Evolutionary conservation across 768 basidiomycete genomes (phyloP).

Genomic region (Sarcodon aspratus): DNA sequence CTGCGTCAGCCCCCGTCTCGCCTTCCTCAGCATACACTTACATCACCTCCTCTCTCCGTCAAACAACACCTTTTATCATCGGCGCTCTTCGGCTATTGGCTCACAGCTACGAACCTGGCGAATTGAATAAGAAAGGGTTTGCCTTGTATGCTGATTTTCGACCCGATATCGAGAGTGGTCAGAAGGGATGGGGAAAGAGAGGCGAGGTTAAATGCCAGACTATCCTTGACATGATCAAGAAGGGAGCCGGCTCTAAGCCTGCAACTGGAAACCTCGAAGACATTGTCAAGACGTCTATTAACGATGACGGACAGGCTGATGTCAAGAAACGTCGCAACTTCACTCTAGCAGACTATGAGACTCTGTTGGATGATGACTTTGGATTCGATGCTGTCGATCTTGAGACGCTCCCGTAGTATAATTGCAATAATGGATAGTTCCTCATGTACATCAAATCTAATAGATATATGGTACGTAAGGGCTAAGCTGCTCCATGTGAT

Average conservation of each 20-base stretch:
- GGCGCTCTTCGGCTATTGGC: slow-evolving; percentile 69
- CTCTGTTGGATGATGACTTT: slow-evolving; percentile 32
- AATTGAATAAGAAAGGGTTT: slow-evolving; percentile 61
- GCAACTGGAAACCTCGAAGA: slow-evolving; percentile 2
- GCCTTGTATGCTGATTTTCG: slow-evolving; percentile 81
- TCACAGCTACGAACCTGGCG: slow-evolving; percentile 39
- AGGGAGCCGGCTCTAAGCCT: background rate
- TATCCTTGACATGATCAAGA: slow-evolving; percentile 47
- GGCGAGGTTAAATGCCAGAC: slow-evolving; percentile 60
- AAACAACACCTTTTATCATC: slow-evolving; percentile 66
- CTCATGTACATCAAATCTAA: too few relatives aligned
- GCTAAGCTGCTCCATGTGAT: too few relatives aligned
- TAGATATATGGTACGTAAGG: too few relatives aligned
- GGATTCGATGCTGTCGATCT: slow-evolving; percentile 35
- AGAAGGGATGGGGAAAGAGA: slow-evolving; percentile 66
- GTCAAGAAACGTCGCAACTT: slow-evolving; percentile 30
- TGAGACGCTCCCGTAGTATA: background rate
- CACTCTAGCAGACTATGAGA: slow-evolving; percentile 43
- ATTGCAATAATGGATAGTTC: too few relatives aligned
- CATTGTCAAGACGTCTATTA: slow-evolving; percentile 8
- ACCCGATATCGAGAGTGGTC: slow-evolving; percentile 42
- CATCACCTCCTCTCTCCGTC: slow-evolving; percentile 67
- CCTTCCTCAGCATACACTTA: slow-evolving; percentile 78
- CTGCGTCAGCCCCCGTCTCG: slow-evolving; percentile 52
- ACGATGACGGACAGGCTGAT: slow-evolving; percentile 15